A percentile compares a stretch with the other conserved stretches of the same genome.
These are phyloP conservation scores for Auricularia sp. DNA, from an alignment of 768 basidiomycete genomes.

Conservation along the genomic window DNA sequence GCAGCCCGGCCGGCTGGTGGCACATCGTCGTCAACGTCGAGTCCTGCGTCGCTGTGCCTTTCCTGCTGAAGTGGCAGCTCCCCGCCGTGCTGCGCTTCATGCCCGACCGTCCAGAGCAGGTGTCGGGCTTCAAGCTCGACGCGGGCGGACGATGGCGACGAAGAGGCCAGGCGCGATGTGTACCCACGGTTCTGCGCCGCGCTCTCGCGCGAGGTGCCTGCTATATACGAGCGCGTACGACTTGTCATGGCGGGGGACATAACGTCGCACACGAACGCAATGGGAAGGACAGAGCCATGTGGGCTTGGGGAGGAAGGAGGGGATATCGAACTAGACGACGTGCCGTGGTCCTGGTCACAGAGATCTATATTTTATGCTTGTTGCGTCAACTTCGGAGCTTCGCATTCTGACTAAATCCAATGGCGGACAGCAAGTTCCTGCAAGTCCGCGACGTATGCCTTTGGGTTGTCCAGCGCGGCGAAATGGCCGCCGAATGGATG, in stretches of 20 bases:
- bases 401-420: conserved; percentile 3
- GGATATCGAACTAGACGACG: conserved; percentile 4
- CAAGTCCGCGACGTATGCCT: conserved; percentile 10
- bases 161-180: background rate
- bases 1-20: too few relatives aligned
- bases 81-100: conserved; percentile 16
- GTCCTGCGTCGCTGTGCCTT: conserved; percentile 13
- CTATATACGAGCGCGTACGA: background rate
- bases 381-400: too few relatives aligned
- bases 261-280: background rate
- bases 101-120: conserved; percentile 13
- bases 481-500: conserved; percentile 11
- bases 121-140: conserved; percentile 15
- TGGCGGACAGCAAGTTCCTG: conserved; percentile 7
- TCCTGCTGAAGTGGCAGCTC: conserved; percentile 7
- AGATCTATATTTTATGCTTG: too few relatives aligned
- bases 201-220: conserved; percentile 1
- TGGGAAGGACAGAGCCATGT: conserved; percentile 1
- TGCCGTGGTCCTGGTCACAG: background rate
- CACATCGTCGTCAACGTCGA: conserved; percentile 20
- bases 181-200: conserved; percentile 10
- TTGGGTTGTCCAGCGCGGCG: conserved; percentile 12
- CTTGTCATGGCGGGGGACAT: background rate
- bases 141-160: background rate
- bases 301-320: conserved; percentile 7